phyloP scores from a whole-genome alignment of 768 basidiomycete species.

The Mycena sanguinolenta region DNA sequence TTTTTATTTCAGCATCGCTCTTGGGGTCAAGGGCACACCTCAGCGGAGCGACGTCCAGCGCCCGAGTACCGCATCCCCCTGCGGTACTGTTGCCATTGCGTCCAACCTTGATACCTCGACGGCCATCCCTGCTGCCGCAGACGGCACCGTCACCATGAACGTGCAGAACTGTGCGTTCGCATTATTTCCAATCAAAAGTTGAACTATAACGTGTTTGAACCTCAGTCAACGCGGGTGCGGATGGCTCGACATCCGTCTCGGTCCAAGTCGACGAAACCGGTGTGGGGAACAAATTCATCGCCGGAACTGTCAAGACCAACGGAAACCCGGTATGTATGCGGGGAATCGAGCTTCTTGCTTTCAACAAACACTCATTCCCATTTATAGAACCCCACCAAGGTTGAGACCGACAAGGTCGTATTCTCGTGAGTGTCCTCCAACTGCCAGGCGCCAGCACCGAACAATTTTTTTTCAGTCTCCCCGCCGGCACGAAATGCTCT shows the following conservation, averaged over 20 bases:
- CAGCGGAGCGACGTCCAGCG: slow-evolving; percentile 37
- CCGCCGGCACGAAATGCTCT: slow-evolving; percentile 64
- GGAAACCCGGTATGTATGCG: slow-evolving; percentile 33
- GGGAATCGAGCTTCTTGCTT: background rate
- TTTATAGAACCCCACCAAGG: slow-evolving; percentile 52
- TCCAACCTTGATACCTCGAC: slow-evolving; percentile 35
- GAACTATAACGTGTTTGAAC: background rate
- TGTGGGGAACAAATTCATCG: slow-evolving; percentile 30
- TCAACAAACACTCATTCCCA: background rate
- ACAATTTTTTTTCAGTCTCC: slow-evolving; percentile 43
- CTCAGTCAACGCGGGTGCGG: slow-evolving; percentile 46
- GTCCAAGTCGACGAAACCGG: slow-evolving; percentile 36
- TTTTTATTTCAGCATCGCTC: slow-evolving; percentile 15
- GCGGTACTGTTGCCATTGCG: slow-evolving; percentile 34
- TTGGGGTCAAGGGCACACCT: slow-evolving; percentile 36
- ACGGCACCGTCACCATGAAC: slow-evolving; percentile 48
- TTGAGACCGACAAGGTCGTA: slow-evolving; percentile 57
- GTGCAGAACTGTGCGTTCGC: slow-evolving; percentile 44
- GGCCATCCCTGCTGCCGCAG: slow-evolving; percentile 37
- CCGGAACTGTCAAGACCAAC: slow-evolving; percentile 38
- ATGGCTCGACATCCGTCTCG: slow-evolving; percentile 36
- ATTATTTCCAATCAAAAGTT: background rate
- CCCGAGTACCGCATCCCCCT: slow-evolving; percentile 31
- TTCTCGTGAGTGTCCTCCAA: slow-evolving; percentile 44
- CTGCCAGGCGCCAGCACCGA: too few species aligned